Conservation (phyloP, 2,329 filamentous ascomycete species). For the Colletotrichum noveboracense region DNA sequence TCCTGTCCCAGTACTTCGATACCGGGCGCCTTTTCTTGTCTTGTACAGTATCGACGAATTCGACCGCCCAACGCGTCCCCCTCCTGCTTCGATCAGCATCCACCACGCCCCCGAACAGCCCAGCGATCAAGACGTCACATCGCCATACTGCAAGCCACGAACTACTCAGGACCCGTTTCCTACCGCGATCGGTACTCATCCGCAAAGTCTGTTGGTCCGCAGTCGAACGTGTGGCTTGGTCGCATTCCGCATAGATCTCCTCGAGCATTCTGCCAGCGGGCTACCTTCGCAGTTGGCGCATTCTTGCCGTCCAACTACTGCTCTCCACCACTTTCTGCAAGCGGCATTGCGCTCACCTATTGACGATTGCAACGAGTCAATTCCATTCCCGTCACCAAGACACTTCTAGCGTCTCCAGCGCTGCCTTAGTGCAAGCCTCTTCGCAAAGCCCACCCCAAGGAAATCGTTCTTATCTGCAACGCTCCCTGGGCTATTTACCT, state of each 20-base stretch:
- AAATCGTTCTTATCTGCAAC: neutral
- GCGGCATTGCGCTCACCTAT: neutral
- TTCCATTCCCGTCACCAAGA: slow-evolving; percentile 24
- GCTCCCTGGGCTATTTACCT: slow-evolving; percentile 17
- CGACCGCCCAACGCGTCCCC: neutral
- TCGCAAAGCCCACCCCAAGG: neutral
- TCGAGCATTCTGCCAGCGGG: neutral
- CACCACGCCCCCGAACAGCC: neutral
- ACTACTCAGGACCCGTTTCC: neutral
- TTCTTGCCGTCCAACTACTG: neutral
- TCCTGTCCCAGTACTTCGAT: neutral
- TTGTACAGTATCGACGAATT: neutral
- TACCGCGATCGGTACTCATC: neutral
- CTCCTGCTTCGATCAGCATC: slow-evolving; percentile 7
- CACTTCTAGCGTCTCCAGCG: slow-evolving; percentile 15
- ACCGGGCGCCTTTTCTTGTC: neutral
- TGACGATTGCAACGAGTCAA: slow-evolving; percentile 22
- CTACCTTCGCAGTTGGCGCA: neutral
- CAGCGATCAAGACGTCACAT: slow-evolving; percentile 6
- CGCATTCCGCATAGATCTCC: slow-evolving; percentile 21
- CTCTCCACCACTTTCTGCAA: slow-evolving; percentile 17
- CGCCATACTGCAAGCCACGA: neutral
- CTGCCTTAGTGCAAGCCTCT: slow-evolving; percentile 19
- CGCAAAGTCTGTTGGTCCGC: neutral
- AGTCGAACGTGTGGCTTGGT: slow-evolving; percentile 15